Evolutionary conservation across 2,329 filamentous ascomycete genomes (phyloP), one percentile per base, ranked within the genome.

Genomic region (Penicillium sp.): DNA sequence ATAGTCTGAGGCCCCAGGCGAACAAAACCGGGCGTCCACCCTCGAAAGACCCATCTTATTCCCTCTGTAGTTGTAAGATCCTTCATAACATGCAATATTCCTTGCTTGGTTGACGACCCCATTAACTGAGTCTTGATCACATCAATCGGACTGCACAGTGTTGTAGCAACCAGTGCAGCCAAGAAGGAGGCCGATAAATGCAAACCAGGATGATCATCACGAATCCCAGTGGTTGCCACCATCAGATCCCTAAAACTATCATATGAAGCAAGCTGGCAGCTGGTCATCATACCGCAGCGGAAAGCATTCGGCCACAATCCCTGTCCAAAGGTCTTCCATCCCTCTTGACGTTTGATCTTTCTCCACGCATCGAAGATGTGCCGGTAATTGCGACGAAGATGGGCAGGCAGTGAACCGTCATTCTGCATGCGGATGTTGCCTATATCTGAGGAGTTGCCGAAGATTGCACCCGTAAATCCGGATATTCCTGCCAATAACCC

Each of bases 121-220:
- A 96, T 96, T 66, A 95, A 84, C 25, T 89, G 81, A 10, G 91
- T 96, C 80, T 95, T 95, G 75, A 96, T 86, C 31, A 96, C 91
- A 72, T 95, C 91, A 48, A 95, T 86, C 0, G 91, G 91, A 54
- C 86, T 91, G 62, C 89, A 94, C 13, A 93, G 83, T 0, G 90
- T 94, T 1, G 91, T 93, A 5, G 91, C 91, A 7, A 91, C 87
- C 57, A 95, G 86, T 10, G 90, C 90, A 1, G 90, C 90, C 56
- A 92, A 75, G 65, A 94, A 86, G 0, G 85, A 89, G 2, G 90
- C 87, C 0, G 84, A 82, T 67, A 95, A 90, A 71, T 96, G 91
- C 15, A 89, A 91, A 7, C 81, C 80, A n/a, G 91, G 79, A 58
- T 82, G 86, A 66, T 95, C 86, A 27, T 77, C 82, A 42, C 74